Conservation (phyloP, 805 yeast species). For the Barnettozyma sucrosica region DNA sequence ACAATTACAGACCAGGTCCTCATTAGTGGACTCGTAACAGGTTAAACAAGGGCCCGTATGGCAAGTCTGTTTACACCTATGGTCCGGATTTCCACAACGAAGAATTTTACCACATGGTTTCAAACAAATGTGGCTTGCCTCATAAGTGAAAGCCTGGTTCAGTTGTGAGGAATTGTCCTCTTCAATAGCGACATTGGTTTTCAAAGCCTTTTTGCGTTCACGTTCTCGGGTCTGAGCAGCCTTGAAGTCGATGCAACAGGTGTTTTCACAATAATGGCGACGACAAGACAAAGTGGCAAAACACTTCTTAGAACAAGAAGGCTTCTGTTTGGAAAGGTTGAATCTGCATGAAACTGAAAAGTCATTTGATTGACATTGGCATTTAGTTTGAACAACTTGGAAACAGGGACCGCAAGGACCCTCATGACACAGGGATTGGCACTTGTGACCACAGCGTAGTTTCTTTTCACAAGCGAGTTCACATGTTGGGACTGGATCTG, state of each 20-base stretch:
- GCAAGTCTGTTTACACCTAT: constrained; percentile 63
- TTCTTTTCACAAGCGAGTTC: constrained; percentile 54
- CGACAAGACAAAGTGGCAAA: constrained; percentile 71
- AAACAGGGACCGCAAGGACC: constrained; percentile 73
- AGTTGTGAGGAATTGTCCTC: constrained; percentile 18
- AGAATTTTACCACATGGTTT: constrained; percentile 55
- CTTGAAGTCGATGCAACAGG: constrained; percentile 68
- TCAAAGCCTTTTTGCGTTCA: constrained; percentile 39
- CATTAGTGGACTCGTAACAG: constrained; percentile 74
- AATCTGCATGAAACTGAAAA: constrained; percentile 62
- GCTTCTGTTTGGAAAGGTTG: constrained; percentile 41
- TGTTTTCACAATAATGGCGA: constrained; percentile 64
- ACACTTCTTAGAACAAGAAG: constrained; percentile 69
- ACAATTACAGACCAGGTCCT: constrained; percentile 75
- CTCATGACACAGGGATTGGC: constrained; percentile 66
- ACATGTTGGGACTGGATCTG: constrained; percentile 79
- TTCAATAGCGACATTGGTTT: constrained; percentile 33
- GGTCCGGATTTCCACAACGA: constrained; percentile 53
- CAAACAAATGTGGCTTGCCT: constrained; percentile 70
- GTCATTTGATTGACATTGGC: constrained; percentile 56
- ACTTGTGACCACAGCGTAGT: constrained; percentile 71
- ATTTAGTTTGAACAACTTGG: constrained; percentile 43
- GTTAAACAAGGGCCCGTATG: constrained; percentile 79
- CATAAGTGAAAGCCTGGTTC: constrained; percentile 55
- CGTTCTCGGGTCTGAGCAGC: constrained; percentile 47